Conservation (phyloP, 352 stramenopile species). For the Plasmopara viticola region DNA sequence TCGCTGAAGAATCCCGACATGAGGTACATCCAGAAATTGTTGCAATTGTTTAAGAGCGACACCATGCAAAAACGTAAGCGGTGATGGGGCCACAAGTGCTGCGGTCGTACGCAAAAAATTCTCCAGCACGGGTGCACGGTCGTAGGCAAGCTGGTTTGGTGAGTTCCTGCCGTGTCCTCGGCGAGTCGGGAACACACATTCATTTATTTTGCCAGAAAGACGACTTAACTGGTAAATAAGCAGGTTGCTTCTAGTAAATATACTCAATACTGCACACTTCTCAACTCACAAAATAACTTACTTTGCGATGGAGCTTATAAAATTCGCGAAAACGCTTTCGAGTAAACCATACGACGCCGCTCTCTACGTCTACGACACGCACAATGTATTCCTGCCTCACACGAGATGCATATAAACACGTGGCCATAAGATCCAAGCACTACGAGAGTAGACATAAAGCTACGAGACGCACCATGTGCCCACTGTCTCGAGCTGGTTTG, state of each 20-base stretch:
- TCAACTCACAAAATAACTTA: constrained; percentile 16
- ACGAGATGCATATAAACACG: constrained; percentile 1
- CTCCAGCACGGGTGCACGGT: constrained; percentile 68
- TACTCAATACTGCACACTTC: no score
- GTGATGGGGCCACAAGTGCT: constrained; percentile 64
- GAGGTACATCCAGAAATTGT: constrained; percentile 72
- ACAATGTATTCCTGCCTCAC: constrained; percentile 73
- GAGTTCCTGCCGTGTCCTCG: constrained; percentile 52
- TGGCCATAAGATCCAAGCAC: no score
- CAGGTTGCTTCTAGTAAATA: neutral
- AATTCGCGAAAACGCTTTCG: constrained; percentile 77
- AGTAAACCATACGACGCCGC: constrained; percentile 79
- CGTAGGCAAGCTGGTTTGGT: constrained; percentile 46
- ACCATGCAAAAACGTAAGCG: constrained; percentile 66
- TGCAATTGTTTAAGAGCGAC: constrained; percentile 75
- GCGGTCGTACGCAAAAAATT: constrained; percentile 69
- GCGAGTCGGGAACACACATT: constrained; percentile 67
- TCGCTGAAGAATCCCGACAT: constrained; percentile 57
- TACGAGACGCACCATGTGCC: constrained; percentile 53
- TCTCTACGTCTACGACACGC: constrained; percentile 79
- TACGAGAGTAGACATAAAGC: neutral
- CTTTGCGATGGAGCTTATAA: constrained; percentile 79
- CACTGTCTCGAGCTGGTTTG: constrained; percentile 37
- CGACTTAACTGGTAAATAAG: constrained; percentile 42
- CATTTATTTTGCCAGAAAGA: constrained; percentile 54